phyloP scores from a whole-genome alignment of 805 yeast genomes.

The Ogataea glucozyma region DNA sequence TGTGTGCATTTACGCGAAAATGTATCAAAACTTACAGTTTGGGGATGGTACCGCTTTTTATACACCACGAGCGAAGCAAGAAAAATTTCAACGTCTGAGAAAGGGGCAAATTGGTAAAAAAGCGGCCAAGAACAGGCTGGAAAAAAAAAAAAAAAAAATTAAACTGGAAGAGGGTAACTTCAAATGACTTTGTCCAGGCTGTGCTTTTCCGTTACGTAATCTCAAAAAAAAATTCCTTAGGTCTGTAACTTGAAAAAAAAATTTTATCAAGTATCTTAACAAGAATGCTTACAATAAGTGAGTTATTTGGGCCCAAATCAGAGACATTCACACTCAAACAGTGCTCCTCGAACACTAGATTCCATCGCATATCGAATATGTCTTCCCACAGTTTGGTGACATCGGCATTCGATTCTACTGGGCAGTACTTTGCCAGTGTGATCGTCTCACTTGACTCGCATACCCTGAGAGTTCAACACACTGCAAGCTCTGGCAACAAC shows the following conservation, averaged over 20 bases:
- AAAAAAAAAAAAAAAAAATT: background rate
- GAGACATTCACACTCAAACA: conserved; percentile 1
- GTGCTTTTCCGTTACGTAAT: conserved; percentile 4
- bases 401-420: conserved; percentile 61
- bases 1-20: conserved; percentile 3
- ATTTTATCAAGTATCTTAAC: too few species aligned
- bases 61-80: conserved; percentile 3
- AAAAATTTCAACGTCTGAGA: conserved; percentile 2
- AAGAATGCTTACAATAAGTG: too few species aligned
- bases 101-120: conserved; percentile 4
- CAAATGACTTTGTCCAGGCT: too few species aligned
- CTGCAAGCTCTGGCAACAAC: conserved; percentile 38
- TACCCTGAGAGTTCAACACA: conserved; percentile 62
- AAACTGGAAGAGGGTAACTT: too few species aligned
- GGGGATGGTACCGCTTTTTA: conserved; percentile 12
- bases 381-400: conserved; percentile 23
- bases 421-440: conserved; percentile 64
- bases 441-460: conserved; percentile 70
- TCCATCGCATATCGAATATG: conserved; percentile 2
- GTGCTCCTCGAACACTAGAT: background rate
- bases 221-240: too few species aligned
- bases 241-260: too few species aligned
- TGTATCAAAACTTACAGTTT: background rate
- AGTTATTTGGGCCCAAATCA: background rate
- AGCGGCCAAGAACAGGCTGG: conserved; percentile 3